These are phyloP conservation scores for Colletotrichum scovillei DNA, from an alignment of 2,329 filamentous ascomycete species.

Conservation along the genomic window DNA sequence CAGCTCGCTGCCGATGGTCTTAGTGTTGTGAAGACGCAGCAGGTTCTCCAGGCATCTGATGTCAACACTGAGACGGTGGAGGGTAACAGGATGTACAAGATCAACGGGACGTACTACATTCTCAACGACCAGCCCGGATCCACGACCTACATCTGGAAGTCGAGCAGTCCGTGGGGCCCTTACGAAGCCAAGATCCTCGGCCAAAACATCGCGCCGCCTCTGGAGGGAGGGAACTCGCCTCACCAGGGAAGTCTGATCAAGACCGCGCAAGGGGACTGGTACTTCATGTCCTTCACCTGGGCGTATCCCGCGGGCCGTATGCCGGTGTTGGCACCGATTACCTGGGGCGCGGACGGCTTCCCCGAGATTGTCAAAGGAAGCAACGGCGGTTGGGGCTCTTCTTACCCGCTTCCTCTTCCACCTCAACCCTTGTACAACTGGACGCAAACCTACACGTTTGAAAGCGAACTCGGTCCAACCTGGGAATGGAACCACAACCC, in stretches of 20 bases:
- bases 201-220: constrained; percentile 53
- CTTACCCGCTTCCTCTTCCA: constrained; percentile 52
- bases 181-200: constrained; percentile 60
- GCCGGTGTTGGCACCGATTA: constrained; percentile 66
- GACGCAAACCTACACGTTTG: constrained; percentile 58
- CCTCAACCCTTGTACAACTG: constrained; percentile 38
- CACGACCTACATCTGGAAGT: constrained; percentile 60
- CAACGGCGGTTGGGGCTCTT: constrained; percentile 59
- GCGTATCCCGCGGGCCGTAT: constrained; percentile 67
- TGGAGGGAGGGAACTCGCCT: constrained; percentile 56
- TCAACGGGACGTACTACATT: constrained; percentile 67
- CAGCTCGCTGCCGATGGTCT: constrained; percentile 62
- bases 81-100: constrained; percentile 67
- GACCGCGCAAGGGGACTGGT: constrained; percentile 64
- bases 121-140: constrained; percentile 58
- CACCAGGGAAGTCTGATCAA: constrained; percentile 69
- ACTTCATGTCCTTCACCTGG: constrained; percentile 68
- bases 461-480: constrained; percentile 49
- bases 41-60: constrained; percentile 55
- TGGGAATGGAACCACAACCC: constrained; percentile 76
- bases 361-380: constrained; percentile 54
- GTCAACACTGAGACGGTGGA: constrained; percentile 54
- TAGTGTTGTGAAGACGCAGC: constrained; percentile 54
- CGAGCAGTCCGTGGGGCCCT: constrained; percentile 62
- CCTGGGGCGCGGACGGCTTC: constrained; percentile 63